Evolutionary conservation across 371 early-diverging fungal species (phyloP).

Genomic region (Ordospora colligata): DNA sequence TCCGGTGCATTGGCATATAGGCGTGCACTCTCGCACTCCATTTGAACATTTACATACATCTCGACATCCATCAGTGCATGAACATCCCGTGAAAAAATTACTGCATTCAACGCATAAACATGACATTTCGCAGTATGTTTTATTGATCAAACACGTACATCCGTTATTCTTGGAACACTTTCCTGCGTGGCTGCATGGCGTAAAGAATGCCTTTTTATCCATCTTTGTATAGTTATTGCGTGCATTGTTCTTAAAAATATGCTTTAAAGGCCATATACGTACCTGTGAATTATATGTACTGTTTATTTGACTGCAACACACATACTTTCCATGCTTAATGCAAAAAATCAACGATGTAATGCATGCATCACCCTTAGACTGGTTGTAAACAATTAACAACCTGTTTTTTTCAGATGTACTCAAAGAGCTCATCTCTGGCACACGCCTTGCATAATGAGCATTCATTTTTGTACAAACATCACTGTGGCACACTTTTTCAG

Average conservation of each 20-base stretch:
- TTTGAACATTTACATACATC: conserved; percentile 20
- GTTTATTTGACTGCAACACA: background rate
- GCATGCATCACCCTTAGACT: background rate
- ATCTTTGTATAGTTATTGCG: background rate
- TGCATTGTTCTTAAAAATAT: background rate
- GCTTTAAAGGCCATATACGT: background rate
- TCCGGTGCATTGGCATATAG: conserved; percentile 16
- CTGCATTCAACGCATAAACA: conserved; percentile 45
- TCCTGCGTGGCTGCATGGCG: conserved; percentile 41
- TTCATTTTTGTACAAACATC: background rate
- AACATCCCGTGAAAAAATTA: conserved; percentile 21
- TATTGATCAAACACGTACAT: conserved; percentile 40
- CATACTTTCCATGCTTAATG: background rate
- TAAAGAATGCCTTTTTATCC: background rate
- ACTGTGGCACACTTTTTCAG: background rate
- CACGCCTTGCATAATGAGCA: too few relatives aligned
- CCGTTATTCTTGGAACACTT: conserved; percentile 21
- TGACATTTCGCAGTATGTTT: conserved; percentile 31
- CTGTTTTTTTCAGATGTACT: background rate
- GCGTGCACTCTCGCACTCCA: conserved; percentile 34
- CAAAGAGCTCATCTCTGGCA: background rate
- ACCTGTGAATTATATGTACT: background rate
- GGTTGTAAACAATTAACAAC: background rate
- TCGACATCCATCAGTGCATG: conserved; percentile 5
- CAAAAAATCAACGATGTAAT: background rate